Base-by-base conservation (phyloP, 2,329 filamentous ascomycete genomes). In the Arthrobotrys musiformis region DNA sequence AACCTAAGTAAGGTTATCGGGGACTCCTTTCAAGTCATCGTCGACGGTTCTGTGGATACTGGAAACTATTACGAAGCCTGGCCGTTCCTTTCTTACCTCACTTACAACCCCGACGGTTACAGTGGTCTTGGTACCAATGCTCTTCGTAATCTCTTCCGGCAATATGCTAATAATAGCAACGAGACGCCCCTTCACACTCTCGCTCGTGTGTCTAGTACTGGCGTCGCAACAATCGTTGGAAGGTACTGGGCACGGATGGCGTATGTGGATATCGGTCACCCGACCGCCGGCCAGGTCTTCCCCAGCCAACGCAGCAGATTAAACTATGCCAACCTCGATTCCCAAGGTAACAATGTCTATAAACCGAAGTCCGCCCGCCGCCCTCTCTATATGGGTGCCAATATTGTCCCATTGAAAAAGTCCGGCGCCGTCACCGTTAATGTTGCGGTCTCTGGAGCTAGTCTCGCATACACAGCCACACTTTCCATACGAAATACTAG, bases 181-280 rank as follows among this genome's bases (percentile, higher is more conserved):
- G 86, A 87, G 80, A 87, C 86, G 0, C 86, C 86, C 0, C 82
- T 87, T 19, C 86, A 87, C 66, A 82, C 84, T 1, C 82, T 87
- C 1, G 81, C 84, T 17, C 83, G 85, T 19, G 81, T 87, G 0
- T 82, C 84, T 1, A 81, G 79, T 33, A 73, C 82, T 22, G 81
- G 80, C 17, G 81, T 83, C 15, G 84, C 85, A 19, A 83, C 81
- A 7, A 82, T 87, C 7, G 84, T 88, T 6, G 86, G 83, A 2
- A 81, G 83, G 15, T 87, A 87, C 81, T 87, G 86, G 86, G 86
- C 86, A 1, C 84, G 84, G 73, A 88, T 88, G 86, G 86, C 86
- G 3, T 86, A 85, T 76, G 85, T 85, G 9, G 86, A 87, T 48
- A 86, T 87, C 33, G 85, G 85, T 11, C 85, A 87, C 79, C 72